Conservation (phyloP, 179 eudicot species). For the Beta corolliflora region DNA sequence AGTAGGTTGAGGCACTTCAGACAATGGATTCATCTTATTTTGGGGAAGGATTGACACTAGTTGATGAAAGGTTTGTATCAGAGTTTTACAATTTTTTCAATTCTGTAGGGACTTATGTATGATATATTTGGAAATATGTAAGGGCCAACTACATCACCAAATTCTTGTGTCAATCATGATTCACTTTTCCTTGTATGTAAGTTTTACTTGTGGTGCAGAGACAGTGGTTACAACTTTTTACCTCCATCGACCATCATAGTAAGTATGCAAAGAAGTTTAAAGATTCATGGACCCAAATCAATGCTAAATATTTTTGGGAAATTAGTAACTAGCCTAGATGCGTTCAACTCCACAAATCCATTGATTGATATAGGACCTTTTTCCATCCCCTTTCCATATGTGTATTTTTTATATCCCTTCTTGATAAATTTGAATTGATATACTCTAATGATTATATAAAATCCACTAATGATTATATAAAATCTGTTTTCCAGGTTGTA, state of each 20-base stretch:
- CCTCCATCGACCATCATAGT: neutral
- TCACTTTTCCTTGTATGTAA: neutral
- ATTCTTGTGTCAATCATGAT: neutral
- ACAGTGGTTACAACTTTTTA: neutral
- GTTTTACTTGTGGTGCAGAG: neutral
- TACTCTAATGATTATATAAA: neutral
- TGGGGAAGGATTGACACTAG: conserved; percentile 90
- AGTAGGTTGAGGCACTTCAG: conserved; percentile 63
- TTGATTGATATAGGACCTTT: neutral
- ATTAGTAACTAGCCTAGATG: neutral
- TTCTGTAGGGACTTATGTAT: neutral
- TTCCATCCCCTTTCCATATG: neutral
- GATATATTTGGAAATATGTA: neutral
- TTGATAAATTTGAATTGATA: neutral
- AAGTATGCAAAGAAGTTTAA: neutral
- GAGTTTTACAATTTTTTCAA: neutral
- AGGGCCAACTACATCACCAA: neutral
- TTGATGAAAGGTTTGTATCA: conserved; percentile 67
- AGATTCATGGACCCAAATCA: neutral
- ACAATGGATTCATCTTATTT: conserved; percentile 57
- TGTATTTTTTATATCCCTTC: neutral
- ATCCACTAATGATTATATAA: neutral
- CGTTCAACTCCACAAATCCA: neutral
- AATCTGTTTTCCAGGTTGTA: conserved; percentile 78
- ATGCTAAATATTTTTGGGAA: neutral